Conservation (phyloP, 176 grass and related monocot genomes). For the Zizania latifolia region DNA sequence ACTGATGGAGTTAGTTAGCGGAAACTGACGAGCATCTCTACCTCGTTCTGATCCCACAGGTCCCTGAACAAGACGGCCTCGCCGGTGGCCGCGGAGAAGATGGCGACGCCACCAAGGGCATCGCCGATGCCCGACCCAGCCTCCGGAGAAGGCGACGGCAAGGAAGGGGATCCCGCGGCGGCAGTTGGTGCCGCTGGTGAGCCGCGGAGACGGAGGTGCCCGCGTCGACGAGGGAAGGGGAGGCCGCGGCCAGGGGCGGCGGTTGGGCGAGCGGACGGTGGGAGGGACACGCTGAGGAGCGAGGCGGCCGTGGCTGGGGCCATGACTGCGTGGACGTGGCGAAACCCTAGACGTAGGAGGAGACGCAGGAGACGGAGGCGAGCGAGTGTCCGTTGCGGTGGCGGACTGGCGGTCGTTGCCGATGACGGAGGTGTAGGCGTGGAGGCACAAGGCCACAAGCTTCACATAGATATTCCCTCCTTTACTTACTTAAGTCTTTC, state of each 20-base stretch:
- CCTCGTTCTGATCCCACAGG: constrained; percentile 66
- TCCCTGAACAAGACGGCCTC: constrained; percentile 62
- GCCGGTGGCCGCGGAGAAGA: constrained; percentile 64
- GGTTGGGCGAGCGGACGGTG: background rate
- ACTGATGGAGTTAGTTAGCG: background rate
- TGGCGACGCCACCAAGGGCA: constrained; percentile 37
- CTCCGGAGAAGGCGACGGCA: background rate
- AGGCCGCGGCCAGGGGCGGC: background rate
- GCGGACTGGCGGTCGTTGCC: background rate
- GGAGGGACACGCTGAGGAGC: constrained; percentile 11
- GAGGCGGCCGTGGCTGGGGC: background rate
- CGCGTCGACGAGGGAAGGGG: background rate
- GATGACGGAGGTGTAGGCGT: constrained; percentile 14
- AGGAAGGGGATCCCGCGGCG: constrained; percentile 20
- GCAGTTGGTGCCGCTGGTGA: background rate
- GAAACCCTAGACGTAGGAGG: constrained; percentile 1
- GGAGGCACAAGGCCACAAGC: too few species aligned
- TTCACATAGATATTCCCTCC: too few species aligned
- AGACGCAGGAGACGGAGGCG: background rate
- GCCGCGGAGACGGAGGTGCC: background rate
- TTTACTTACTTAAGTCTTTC: too few species aligned
- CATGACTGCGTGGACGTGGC: constrained; percentile 39
- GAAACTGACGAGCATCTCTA: background rate
- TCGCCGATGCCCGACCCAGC: constrained; percentile 18
- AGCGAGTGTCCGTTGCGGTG: constrained; percentile 10